Evolutionary conservation across 179 eudicot species (phyloP).

Genomic region (Corrigiola litoralis): DNA sequence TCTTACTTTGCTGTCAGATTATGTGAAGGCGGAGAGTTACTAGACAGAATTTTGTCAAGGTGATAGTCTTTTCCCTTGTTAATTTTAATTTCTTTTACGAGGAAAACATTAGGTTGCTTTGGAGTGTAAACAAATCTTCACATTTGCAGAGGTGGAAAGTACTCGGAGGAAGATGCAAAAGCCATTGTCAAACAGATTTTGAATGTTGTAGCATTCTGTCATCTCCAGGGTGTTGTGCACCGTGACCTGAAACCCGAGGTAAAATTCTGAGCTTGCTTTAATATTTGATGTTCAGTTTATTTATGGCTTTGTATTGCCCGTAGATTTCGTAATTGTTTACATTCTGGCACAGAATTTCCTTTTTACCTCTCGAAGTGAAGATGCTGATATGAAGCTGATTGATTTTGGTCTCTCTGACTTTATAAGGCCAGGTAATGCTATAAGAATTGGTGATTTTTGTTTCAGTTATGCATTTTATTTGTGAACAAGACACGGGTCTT

Average conservation of each 20-base stretch:
- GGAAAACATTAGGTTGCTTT: background rate
- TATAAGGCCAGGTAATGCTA: slow-evolving; percentile 36
- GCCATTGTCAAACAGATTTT: slow-evolving; percentile 38
- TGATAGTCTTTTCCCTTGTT: slow-evolving; percentile 10
- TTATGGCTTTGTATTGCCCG: background rate
- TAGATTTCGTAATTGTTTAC: background rate
- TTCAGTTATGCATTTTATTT: background rate
- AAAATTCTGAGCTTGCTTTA: slow-evolving; percentile 1
- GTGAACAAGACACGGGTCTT: background rate
- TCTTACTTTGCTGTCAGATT: slow-evolving; percentile 25
- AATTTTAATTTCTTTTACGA: background rate
- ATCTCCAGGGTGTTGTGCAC: slow-evolving; percentile 55
- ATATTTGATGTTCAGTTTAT: slow-evolving; percentile 6
- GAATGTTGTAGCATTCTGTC: slow-evolving; percentile 45
- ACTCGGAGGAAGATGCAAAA: slow-evolving; percentile 47
- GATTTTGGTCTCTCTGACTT: slow-evolving; percentile 58
- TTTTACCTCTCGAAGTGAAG: slow-evolving; percentile 42
- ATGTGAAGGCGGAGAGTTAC: slow-evolving; percentile 49
- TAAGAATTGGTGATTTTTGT: background rate
- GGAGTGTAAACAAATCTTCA: slow-evolving; percentile 4
- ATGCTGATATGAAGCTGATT: slow-evolving; percentile 46
- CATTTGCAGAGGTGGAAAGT: slow-evolving; percentile 41
- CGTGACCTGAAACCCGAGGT: slow-evolving; percentile 58
- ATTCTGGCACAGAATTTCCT: slow-evolving; percentile 40
- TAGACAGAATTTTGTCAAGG: slow-evolving; percentile 51